Evolutionary conservation across 352 stramenopile species (phyloP).

Genomic region (Phytopythium cucurbitacearum): DNA sequence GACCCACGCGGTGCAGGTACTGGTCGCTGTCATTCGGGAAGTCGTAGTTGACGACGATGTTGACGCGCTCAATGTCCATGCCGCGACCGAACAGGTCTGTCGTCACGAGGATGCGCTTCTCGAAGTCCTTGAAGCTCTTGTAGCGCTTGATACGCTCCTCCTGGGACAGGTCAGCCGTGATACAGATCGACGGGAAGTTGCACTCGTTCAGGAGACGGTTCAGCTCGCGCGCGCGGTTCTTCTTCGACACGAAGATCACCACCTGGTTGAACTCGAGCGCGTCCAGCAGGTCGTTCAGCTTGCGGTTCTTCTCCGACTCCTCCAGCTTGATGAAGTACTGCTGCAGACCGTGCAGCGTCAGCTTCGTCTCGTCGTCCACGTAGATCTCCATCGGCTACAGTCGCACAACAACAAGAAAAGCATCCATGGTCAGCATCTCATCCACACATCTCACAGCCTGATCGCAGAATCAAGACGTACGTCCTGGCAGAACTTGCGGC

Average conservation of each 20-base stretch:
- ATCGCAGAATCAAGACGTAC: constrained; percentile 40
- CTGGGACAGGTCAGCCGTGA: constrained; percentile 97
- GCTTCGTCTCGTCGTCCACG: constrained; percentile 99
- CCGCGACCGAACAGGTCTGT: constrained; percentile 99
- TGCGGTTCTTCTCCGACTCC: constrained; percentile 99
- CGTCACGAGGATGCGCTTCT: constrained; percentile 99
- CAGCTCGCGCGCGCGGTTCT: constrained; percentile 96
- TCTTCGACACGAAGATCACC: constrained; percentile 98
- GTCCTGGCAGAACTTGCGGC: constrained; percentile 99
- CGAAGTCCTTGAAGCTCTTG: constrained; percentile 99
- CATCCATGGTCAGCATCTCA: neutral
- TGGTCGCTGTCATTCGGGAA: constrained; percentile 98
- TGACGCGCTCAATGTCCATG: constrained; percentile 99
- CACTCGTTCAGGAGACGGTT: constrained; percentile 98
- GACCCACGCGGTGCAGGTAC: constrained; percentile 99
- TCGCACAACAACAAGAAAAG: neutral
- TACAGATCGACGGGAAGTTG: constrained; percentile 99
- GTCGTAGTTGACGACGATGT: constrained; percentile 99
- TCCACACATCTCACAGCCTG: neutral
- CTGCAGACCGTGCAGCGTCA: constrained; percentile 99
- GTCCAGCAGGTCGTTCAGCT: constrained; percentile 99
- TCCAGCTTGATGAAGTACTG: constrained; percentile 99
- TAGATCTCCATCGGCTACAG: constrained; percentile 98
- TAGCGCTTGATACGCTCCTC: constrained; percentile 98
- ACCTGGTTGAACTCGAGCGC: constrained; percentile 99